A percentile compares a stretch with the other conserved stretches of the same genome.
phyloP scores from a whole-genome alignment of 345 rosid genomes.

The Salix suchowensis region DNA sequence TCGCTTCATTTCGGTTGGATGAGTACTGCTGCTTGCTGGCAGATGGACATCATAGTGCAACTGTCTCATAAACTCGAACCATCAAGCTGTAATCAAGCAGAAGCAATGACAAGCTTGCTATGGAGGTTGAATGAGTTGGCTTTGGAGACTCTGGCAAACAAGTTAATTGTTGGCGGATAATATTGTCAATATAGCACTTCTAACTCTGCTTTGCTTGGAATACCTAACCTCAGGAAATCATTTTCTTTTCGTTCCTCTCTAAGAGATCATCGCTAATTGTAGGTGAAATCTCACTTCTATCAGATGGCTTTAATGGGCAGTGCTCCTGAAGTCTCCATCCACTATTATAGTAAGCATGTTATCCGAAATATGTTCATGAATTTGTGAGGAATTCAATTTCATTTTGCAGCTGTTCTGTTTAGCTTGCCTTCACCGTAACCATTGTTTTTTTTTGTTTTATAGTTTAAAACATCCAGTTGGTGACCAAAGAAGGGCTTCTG shows the following conservation, averaged over 20 bases:
- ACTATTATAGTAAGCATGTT: not conserved
- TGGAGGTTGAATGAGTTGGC: conserved; percentile 47
- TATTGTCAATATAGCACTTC: not conserved
- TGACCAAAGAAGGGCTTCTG: not conserved
- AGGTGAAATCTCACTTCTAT: not conserved
- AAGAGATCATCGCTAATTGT: not conserved
- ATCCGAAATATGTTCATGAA: not conserved
- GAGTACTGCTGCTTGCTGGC: conserved; percentile 14
- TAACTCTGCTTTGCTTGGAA: not conserved
- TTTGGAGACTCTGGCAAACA: too few species aligned
- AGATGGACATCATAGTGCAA: conserved; percentile 58
- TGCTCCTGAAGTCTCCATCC: not conserved
- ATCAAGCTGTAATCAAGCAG: conserved; percentile 68
- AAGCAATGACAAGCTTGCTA: conserved; percentile 29
- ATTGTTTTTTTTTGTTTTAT: too few species aligned
- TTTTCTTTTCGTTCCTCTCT: not conserved
- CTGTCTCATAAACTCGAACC: conserved; percentile 70
- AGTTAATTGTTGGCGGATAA: not conserved
- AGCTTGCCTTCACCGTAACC: not conserved
- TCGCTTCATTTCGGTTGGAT: not conserved
- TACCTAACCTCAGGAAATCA: not conserved
- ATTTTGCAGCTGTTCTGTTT: not conserved
- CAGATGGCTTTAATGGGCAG: not conserved
- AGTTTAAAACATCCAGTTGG: too few species aligned
- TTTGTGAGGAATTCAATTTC: not conserved